phyloP scores from a whole-genome alignment of 2,329 filamentous ascomycete genomes.

The Fusarium oxysporum region DNA sequence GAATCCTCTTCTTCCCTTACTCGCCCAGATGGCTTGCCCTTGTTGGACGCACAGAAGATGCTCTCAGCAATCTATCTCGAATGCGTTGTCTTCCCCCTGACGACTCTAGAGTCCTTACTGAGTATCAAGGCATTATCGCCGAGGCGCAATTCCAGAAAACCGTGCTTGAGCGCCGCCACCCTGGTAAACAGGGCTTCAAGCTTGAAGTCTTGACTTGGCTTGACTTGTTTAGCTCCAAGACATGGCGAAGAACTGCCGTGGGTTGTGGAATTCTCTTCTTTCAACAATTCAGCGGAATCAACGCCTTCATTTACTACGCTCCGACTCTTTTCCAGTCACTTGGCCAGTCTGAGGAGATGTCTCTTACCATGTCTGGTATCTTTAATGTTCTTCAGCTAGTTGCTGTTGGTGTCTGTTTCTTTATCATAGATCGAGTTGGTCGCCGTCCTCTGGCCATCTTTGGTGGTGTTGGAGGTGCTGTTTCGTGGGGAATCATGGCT shows the following conservation, averaged over 20 bases:
- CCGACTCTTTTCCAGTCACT: slow-evolving; percentile 56
- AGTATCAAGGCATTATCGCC: slow-evolving; percentile 68
- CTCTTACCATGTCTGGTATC: slow-evolving; percentile 55
- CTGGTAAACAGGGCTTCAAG: background rate
- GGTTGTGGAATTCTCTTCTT: slow-evolving; percentile 54
- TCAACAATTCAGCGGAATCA: slow-evolving; percentile 66
- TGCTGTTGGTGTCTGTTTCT: slow-evolving; percentile 49
- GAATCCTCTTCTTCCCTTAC: background rate
- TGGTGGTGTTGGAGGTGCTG: slow-evolving; percentile 50
- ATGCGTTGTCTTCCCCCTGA: slow-evolving; percentile 68
- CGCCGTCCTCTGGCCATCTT: slow-evolving; percentile 53
- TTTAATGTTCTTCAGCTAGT: slow-evolving; percentile 58
- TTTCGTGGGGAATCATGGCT: slow-evolving; percentile 64
- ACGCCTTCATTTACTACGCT: slow-evolving; percentile 52
- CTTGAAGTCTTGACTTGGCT: slow-evolving; percentile 60
- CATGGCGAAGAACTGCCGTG: slow-evolving; percentile 65
- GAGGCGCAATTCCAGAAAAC: slow-evolving; percentile 65
- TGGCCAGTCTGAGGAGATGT: slow-evolving; percentile 51
- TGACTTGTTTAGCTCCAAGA: slow-evolving; percentile 60
- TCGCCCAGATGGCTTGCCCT: slow-evolving; percentile 75
- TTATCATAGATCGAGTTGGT: slow-evolving; percentile 26
- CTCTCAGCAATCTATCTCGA: slow-evolving; percentile 64
- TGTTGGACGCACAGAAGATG: slow-evolving; percentile 73
- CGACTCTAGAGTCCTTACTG: slow-evolving; percentile 69
- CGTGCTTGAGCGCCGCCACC: slow-evolving; percentile 15